A percentile compares a stretch with the other conserved stretches of the same genome.
These are phyloP conservation scores for Gleditsia sinensis DNA, from an alignment of 306 rosid species.

Conservation along the genomic window DNA sequence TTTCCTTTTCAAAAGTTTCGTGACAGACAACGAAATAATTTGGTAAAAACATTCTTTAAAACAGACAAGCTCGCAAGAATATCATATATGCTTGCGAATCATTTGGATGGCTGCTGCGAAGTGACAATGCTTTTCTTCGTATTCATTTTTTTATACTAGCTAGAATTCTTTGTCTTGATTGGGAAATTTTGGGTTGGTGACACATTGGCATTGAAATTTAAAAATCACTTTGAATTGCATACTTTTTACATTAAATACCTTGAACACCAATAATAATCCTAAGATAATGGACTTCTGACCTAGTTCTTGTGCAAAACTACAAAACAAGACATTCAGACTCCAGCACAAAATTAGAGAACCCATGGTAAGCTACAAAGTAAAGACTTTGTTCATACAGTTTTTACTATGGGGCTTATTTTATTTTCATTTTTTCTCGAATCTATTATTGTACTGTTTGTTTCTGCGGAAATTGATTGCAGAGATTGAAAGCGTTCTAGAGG, in stretches of 20 bases:
- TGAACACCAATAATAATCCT: constrained; percentile 3
- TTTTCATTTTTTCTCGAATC: too few species aligned
- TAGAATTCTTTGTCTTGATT: constrained; percentile 19
- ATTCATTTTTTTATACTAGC: not conserved
- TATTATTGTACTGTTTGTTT: too few species aligned
- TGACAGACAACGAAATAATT: not conserved
- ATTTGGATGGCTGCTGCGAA: not conserved
- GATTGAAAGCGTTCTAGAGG: too few species aligned
- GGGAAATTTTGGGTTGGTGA: constrained; percentile 23
- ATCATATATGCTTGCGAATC: not conserved
- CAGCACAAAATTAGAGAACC: constrained; percentile 24
- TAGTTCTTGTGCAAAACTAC: constrained; percentile 7
- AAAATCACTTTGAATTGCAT: not conserved
- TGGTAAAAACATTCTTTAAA: constrained; percentile 6
- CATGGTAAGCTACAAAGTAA: constrained; percentile 25
- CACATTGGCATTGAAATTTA: constrained; percentile 7
- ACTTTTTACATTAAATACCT: not conserved
- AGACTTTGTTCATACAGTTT: too few species aligned
- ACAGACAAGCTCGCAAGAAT: constrained; percentile 24
- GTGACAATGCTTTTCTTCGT: constrained; percentile 3
- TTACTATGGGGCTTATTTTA: too few species aligned
- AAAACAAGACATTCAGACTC: constrained; percentile 4
- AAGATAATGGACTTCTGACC: constrained; percentile 23
- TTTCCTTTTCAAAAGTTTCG: not conserved
- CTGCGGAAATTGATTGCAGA: too few species aligned